Percentiles rank a stretch among this genome's conserved stretches.
Evolutionary conservation across 495 filamentous ascomycete species (phyloP).

Genomic region (Penicillium steckii): DNA sequence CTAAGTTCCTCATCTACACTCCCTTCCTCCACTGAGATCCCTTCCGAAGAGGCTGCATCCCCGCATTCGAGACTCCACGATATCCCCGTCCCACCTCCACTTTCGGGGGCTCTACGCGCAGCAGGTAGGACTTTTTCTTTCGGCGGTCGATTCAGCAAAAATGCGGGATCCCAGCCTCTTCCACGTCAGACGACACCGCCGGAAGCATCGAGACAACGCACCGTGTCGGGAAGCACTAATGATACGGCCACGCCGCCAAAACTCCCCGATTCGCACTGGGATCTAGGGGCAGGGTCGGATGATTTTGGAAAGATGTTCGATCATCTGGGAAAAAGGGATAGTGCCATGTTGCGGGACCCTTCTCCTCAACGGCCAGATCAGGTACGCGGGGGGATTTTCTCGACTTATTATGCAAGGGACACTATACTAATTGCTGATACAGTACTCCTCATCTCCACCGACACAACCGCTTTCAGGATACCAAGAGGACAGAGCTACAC

Average conservation of each 20-base stretch:
- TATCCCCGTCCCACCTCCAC: slow-evolving; percentile 52
- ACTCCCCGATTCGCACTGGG: slow-evolving; percentile 58
- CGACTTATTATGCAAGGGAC: slow-evolving; percentile 1
- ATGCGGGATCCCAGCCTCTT: slow-evolving; percentile 36
- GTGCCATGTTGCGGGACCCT: slow-evolving; percentile 24
- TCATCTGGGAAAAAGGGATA: slow-evolving; percentile 56
- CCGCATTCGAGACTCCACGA: slow-evolving; percentile 53
- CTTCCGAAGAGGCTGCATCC: slow-evolving; percentile 55
- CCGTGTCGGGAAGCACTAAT: slow-evolving; percentile 54
- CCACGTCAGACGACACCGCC: slow-evolving; percentile 42
- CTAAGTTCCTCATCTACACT: slow-evolving; percentile 72
- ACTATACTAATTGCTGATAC: slow-evolving; percentile 13
- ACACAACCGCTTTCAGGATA: slow-evolving; percentile 14
- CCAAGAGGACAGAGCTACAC: slow-evolving; percentile 21
- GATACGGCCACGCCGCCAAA: slow-evolving; percentile 72
- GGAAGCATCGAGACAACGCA: slow-evolving; percentile 40
- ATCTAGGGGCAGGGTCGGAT: slow-evolving; percentile 46
- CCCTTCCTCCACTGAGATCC: slow-evolving; percentile 67
- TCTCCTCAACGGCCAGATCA: slow-evolving; percentile 19
- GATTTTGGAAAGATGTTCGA: slow-evolving; percentile 72
- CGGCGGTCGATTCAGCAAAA: slow-evolving; percentile 46
- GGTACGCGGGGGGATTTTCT: slow-evolving; percentile 17
- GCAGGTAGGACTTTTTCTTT: slow-evolving; percentile 75
- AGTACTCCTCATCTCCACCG: slow-evolving; percentile 26
- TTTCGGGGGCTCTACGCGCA: slow-evolving; percentile 55